A percentile compares a stretch with the other conserved stretches of the same genome.
These are phyloP conservation scores for Aspergillus oerlinghausenensis DNA, from an alignment of 2,329 filamentous ascomycete species.

Conservation along the genomic window DNA sequence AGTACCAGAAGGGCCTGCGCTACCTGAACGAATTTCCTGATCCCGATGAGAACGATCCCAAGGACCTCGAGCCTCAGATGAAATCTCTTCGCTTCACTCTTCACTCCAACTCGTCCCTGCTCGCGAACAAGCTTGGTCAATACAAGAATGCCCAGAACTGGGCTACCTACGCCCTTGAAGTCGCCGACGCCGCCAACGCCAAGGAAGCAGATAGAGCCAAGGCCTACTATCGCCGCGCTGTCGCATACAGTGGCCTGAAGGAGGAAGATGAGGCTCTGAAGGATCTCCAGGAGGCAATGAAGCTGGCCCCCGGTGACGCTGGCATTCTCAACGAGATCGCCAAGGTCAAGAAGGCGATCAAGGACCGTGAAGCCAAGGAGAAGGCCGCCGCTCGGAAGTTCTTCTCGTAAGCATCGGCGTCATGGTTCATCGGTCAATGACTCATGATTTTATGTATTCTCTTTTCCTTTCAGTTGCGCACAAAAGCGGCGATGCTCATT, in stretches of 20 bases:
- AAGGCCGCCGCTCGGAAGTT: conserved; percentile 92
- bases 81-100: conserved; percentile 74
- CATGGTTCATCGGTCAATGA: conserved; percentile 29
- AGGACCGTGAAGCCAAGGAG: conserved; percentile 75
- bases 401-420: conserved; percentile 53
- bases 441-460: conserved; percentile 21
- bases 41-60: conserved; percentile 62
- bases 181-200: conserved; percentile 54
- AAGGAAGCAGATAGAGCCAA: conserved; percentile 79
- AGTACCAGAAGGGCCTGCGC: conserved; percentile 90
- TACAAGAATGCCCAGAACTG: conserved; percentile 67
- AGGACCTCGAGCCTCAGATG: conserved; percentile 63
- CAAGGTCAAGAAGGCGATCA: conserved; percentile 70
- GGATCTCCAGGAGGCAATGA: conserved; percentile 70
- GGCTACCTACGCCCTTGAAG: conserved; percentile 68
- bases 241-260: conserved; percentile 71
- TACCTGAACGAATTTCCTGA: conserved; percentile 84
- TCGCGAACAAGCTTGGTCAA: conserved; percentile 73
- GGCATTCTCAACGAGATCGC: conserved; percentile 71
- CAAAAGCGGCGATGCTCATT: conserved; percentile 3
- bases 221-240: conserved; percentile 76
- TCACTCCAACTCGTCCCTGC: conserved; percentile 81
- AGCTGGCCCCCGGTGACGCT: conserved; percentile 68
- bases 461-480: conserved; percentile 6
- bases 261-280: conserved; percentile 77